Conservation (phyloP, 495 filamentous ascomycete genomes). For the Annulohypoxylon stygium region DNA sequence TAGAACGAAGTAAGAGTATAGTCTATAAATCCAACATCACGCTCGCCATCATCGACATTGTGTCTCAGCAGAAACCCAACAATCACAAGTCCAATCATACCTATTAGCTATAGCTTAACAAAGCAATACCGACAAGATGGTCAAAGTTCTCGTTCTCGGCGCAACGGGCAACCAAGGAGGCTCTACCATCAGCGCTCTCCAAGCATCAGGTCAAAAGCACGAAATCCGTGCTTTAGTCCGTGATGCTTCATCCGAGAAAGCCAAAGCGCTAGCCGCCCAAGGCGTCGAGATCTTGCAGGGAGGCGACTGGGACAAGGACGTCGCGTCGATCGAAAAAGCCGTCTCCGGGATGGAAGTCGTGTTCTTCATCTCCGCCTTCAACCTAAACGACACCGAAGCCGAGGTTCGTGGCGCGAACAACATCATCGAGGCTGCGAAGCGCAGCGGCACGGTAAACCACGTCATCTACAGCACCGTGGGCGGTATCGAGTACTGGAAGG, state of each 20-base stretch:
- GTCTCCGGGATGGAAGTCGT: slow-evolving; percentile 56
- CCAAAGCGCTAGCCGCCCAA: slow-evolving; percentile 62
- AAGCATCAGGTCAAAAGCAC: slow-evolving; percentile 61
- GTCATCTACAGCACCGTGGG: slow-evolving; percentile 76
- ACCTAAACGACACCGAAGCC: slow-evolving; percentile 25
- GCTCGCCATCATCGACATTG: neutral
- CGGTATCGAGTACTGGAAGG: slow-evolving; percentile 52
- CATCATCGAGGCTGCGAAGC: slow-evolving; percentile 67
- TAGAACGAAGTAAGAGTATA: neutral
- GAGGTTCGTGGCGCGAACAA: slow-evolving; percentile 65
- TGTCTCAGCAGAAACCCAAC: neutral
- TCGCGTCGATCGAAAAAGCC: slow-evolving; percentile 62
- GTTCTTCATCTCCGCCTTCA: slow-evolving; percentile 62
- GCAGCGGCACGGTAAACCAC: slow-evolving; percentile 61
- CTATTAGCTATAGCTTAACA: neutral
- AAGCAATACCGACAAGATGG: slow-evolving; percentile 26
- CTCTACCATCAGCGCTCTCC: slow-evolving; percentile 68
- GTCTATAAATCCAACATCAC: slow-evolving; percentile 1
- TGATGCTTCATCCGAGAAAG: slow-evolving; percentile 63
- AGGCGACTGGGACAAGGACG: slow-evolving; percentile 65
- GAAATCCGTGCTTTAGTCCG: slow-evolving; percentile 80
- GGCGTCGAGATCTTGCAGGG: slow-evolving; percentile 61
- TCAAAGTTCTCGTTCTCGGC: slow-evolving; percentile 70
- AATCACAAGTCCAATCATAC: neutral
- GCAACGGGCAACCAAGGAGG: slow-evolving; percentile 80